These are phyloP conservation scores for Malbranchea zuffiana DNA, from an alignment of 2,329 filamentous ascomycete species.

Conservation along the genomic window DNA sequence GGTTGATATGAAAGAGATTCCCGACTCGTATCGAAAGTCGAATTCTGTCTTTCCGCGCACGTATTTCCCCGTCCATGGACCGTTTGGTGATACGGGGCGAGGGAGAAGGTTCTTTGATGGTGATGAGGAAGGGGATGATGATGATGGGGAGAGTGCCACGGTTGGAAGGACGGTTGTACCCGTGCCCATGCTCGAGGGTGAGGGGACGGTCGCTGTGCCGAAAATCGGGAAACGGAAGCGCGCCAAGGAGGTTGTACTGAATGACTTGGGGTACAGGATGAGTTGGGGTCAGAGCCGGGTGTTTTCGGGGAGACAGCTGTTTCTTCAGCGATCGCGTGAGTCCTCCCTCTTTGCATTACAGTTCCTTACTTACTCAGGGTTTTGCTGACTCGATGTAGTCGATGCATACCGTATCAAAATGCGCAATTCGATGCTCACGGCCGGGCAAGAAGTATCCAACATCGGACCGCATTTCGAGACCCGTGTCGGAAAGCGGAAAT, in stretches of 20 bases:
- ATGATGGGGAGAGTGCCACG: slow-evolving; percentile 21
- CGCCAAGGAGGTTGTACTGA: slow-evolving; percentile 76
- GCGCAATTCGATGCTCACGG: slow-evolving; percentile 65
- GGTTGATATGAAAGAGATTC: slow-evolving; percentile 90
- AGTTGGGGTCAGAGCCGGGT: slow-evolving; percentile 91
- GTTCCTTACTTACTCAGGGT: slow-evolving; percentile 1
- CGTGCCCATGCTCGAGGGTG: slow-evolving; percentile 54
- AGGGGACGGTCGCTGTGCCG: slow-evolving; percentile 64
- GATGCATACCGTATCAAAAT: slow-evolving; percentile 93
- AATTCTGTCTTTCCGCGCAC: slow-evolving; percentile 85
- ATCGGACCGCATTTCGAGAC: slow-evolving; percentile 83
- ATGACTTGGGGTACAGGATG: slow-evolving; percentile 90
- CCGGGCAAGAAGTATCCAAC: slow-evolving; percentile 61
- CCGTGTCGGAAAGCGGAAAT: slow-evolving; percentile 32
- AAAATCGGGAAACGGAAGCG: slow-evolving; percentile 58
- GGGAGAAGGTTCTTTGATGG: slow-evolving; percentile 65
- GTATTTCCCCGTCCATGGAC: slow-evolving; percentile 79
- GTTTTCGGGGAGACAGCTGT: slow-evolving; percentile 75
- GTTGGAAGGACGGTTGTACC: slow-evolving; percentile 45
- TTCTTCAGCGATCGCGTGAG: slow-evolving; percentile 84
- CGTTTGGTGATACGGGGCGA: slow-evolving; percentile 58
- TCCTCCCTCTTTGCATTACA: slow-evolving; percentile 23
- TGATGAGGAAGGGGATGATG: slow-evolving; percentile 48
- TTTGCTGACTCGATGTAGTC: slow-evolving; percentile 43
- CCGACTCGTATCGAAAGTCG: slow-evolving; percentile 82